Base-by-base conservation (phyloP, 805 yeast species). In the Yueomyces sp. region DNA sequence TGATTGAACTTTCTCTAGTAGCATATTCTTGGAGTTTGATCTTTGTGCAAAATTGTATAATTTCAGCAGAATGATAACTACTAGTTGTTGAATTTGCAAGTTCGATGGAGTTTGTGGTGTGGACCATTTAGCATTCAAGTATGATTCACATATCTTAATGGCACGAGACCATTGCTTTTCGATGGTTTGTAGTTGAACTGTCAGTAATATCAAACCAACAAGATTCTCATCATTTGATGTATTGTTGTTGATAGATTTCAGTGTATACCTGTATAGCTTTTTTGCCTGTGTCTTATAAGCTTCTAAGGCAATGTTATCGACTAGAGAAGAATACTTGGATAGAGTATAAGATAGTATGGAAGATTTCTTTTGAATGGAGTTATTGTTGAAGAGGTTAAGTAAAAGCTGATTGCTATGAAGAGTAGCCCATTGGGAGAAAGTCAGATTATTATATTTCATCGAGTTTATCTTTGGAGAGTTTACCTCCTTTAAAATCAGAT, bases 401-500 rank as follows among this genome's bases (percentile, higher is more conserved):
- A 56, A 52, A 28, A 52, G 37, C 4, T 42, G 26, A 43, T 59
- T 59, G n/a, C 46, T 43, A 30, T 50, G 44, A 7, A 60, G 40
- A 5, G 37, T 40, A 3, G 49, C 43, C 59, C 59, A 54, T 47
- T 60, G 64, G 34, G 53, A 50, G 26, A 42, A 41, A 3, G 61
- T 57, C 37, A 56, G 52, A 12, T 51, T 47, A 37, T 55, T 50
- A 26, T 46, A 39, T 28, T 49, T 53, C 31, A 52, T 42, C 2
- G 57, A 46, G 37, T 50, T 48, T 7, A 52, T 12, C 36, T 47
- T 49, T 44, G 56, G 54, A n/a, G 44, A 46, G 38, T 64, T 63
- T 42, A 55, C 52, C 45, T 62, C 72, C 51, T 65, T 63, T 19
- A 62, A 44, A 1, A 57, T 44, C 28, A 67, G 44, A 26, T 63